Conservation (phyloP, 139 green algal genomes). For the Chara braunii region DNA sequence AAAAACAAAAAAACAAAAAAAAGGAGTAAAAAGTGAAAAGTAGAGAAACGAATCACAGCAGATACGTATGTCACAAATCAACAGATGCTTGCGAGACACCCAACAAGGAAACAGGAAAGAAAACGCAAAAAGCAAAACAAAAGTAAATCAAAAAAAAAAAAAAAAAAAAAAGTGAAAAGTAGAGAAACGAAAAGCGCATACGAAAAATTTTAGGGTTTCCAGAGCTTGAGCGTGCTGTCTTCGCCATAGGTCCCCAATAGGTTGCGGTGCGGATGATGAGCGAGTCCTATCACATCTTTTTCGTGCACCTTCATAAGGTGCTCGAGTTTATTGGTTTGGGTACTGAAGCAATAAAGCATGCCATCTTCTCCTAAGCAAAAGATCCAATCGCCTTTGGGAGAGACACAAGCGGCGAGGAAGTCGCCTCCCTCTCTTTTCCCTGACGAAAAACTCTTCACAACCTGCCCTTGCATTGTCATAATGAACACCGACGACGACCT, state of each 20-base stretch:
- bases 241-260: conserved; percentile 76
- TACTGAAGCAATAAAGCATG: conserved; percentile 44
- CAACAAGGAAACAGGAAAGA: not conserved
- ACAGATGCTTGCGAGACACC: not conserved
- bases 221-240: conserved; percentile 76
- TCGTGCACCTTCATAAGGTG: conserved; percentile 71
- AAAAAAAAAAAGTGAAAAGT: not conserved
- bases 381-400: conserved; percentile 75
- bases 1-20: too few species aligned
- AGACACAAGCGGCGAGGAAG: conserved; percentile 64
- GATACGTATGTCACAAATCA: not conserved
- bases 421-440: conserved; percentile 67
- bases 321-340: conserved; percentile 67
- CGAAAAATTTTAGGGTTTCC: conserved; percentile 31
- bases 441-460: conserved; percentile 34
- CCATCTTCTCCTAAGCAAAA: conserved; percentile 82
- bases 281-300: conserved; percentile 77
- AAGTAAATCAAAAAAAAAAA: not conserved
- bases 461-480: conserved; percentile 70
- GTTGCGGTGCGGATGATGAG: conserved; percentile 87
- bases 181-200: not conserved
- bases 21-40: not conserved
- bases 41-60: not conserved
- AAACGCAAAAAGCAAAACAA: not conserved
- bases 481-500: conserved; percentile 65